Conservation (phyloP, 441 rosid genomes). For the Erodium chrysanthum region DNA sequence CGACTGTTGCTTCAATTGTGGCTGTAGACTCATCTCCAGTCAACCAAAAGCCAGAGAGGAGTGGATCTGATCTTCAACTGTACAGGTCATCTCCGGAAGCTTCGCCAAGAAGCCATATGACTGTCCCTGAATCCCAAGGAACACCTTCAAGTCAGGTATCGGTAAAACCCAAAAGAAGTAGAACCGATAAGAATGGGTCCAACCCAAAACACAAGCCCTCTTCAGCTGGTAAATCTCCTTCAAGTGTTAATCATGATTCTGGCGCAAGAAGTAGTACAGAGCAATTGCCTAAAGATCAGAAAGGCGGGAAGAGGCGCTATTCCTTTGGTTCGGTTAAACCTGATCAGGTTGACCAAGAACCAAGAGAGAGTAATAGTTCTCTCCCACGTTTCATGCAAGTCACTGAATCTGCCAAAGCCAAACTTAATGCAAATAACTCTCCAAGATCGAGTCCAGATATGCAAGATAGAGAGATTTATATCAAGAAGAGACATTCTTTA, state of each 20-base stretch:
- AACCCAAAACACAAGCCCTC: slow-evolving; percentile 45
- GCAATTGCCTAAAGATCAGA: slow-evolving; percentile 47
- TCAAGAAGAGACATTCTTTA: slow-evolving; percentile 82
- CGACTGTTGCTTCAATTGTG: slow-evolving; percentile 23
- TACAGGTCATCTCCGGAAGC: slow-evolving; percentile 48
- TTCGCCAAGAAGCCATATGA: slow-evolving; percentile 49
- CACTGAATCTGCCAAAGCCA: slow-evolving; percentile 85
- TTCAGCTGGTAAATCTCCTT: slow-evolving; percentile 49
- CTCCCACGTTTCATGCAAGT: slow-evolving; percentile 92
- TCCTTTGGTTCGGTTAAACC: slow-evolving; percentile 48
- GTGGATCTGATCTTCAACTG: slow-evolving; percentile 31
- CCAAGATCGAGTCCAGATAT: slow-evolving; percentile 93
- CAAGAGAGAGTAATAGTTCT: slow-evolving; percentile 57
- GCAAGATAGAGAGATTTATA: slow-evolving; percentile 54
- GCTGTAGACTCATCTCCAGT: slow-evolving; percentile 23
- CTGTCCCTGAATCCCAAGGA: slow-evolving; percentile 65
- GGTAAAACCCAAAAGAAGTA: slow-evolving; percentile 38
- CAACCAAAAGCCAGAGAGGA: slow-evolving; percentile 29
- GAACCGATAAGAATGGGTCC: slow-evolving; percentile 39
- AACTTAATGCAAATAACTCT: slow-evolving; percentile 62
- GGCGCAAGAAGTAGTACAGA: slow-evolving; percentile 40
- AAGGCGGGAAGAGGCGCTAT: slow-evolving; percentile 50
- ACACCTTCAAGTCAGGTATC: slow-evolving; percentile 81
- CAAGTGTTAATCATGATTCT: slow-evolving; percentile 44
- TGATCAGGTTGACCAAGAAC: slow-evolving; percentile 49